phyloP scores from a whole-genome alignment of 805 yeast species.

The Ogataea neopini region DNA sequence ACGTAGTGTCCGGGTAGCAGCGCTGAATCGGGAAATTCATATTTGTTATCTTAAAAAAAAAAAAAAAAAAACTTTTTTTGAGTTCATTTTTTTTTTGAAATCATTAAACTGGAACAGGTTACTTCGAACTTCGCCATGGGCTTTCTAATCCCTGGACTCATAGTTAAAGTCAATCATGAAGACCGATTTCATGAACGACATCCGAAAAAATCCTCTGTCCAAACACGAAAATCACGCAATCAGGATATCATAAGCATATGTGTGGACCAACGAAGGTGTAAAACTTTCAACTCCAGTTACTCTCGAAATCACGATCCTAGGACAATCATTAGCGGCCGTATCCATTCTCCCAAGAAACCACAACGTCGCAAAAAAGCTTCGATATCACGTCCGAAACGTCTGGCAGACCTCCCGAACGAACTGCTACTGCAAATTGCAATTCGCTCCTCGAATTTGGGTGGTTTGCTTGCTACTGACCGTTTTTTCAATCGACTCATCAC shows the following conservation, averaged over 20 bases:
- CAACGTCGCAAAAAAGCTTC: background rate
- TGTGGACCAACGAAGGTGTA: constrained; percentile 5
- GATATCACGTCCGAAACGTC: background rate
- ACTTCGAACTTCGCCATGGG: constrained; percentile 1
- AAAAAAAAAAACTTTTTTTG: background rate
- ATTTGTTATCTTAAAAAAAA: background rate
- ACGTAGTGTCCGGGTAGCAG: constrained; percentile 2
- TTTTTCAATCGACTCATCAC: constrained; percentile 12
- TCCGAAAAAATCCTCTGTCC: constrained; percentile 5
- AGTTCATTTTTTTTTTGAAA: background rate
- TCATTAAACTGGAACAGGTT: background rate
- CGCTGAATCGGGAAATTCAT: constrained; percentile 1
- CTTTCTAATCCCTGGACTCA: constrained; percentile 2
- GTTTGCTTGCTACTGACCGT: constrained; percentile 9
- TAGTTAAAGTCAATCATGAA: constrained; percentile 3
- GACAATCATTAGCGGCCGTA: background rate
- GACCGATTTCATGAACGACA: background rate
- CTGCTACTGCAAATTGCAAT: constrained; percentile 20
- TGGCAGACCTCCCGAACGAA: constrained; percentile 23
- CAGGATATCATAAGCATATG: constrained; percentile 4
- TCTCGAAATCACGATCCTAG: constrained; percentile 4
- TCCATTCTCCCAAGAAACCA: background rate
- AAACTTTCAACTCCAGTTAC: constrained; percentile 9
- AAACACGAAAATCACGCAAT: constrained; percentile 10
- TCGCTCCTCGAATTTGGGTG: constrained; percentile 15